phyloP scores from a whole-genome alignment of 75 land plant species.

The Picea sitchensis region DNA sequence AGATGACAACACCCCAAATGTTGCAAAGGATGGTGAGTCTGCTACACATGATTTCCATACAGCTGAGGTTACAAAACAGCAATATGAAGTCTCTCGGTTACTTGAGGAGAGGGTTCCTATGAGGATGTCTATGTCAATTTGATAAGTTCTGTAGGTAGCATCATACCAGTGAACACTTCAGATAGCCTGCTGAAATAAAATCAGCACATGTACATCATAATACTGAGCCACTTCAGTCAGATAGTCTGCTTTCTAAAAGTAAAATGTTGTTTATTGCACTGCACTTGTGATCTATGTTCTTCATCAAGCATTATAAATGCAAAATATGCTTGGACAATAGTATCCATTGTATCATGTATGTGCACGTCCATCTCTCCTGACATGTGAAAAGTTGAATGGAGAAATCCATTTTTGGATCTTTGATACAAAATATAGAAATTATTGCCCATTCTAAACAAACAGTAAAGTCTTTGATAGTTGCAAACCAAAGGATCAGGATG shows the following conservation, averaged over 20 bases:
- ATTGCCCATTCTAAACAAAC: no score
- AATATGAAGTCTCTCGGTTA: not conserved
- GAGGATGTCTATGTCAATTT: not conserved
- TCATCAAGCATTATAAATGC: no score
- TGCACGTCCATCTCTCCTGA: no score
- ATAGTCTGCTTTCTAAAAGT: not conserved
- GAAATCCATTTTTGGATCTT: no score
- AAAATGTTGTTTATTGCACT: not conserved
- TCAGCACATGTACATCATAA: not conserved
- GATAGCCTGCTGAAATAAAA: not conserved
- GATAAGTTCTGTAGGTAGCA: not conserved
- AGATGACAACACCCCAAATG: not conserved
- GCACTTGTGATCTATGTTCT: no score
- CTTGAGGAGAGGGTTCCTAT: not conserved
- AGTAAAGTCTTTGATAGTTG: no score
- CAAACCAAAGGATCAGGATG: no score
- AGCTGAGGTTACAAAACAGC: not conserved
- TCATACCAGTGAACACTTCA: not conserved
- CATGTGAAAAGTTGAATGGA: no score
- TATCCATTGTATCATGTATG: no score
- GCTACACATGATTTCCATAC: not conserved
- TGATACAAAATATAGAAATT: no score
- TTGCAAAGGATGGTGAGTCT: not conserved
- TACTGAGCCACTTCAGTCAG: not conserved
- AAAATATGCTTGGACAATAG: no score